Base-by-base conservation (phyloP, 495 filamentous ascomycete genomes). In the Daldinia concentrica region DNA sequence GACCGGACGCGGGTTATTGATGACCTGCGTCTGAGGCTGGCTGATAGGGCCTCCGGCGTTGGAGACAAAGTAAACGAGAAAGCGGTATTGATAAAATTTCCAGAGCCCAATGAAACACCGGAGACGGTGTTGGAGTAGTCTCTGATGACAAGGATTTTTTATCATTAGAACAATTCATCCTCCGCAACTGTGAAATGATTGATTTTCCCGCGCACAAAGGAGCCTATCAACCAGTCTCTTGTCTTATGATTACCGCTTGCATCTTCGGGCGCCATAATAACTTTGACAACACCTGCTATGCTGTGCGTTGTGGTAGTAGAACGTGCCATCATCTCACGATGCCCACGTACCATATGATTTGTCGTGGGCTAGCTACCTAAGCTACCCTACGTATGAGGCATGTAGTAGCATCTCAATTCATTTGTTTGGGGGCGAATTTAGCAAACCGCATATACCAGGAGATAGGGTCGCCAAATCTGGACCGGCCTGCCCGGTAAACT, bases 241-340 rank as follows among this genome's bases (percentile, higher is more conserved):
- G 19, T 72, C 69, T 66, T 27, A 41, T 57, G 63, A 66, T 72
- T 71, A 37, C 26, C 34, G 43, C 30, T 30, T 26, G 19, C 39
- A 45, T 54, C 22, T 48, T 54, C 22, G 26, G 59, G 64, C 55
- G 57, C 41, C 60, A 59, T 56, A 36, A 50, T 57, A 43, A 36
- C 45, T 41, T 41, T 66, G 39, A 51, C 26, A 63, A 54, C 43
- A 41, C 3, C 56, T 41, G 15, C 50, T 30, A 29, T 27, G 50
- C n/a, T 30, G 24, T 27, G 50, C 15, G 62, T 55, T 51, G 50
- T 65, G 17, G 65, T 52, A 39, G 27, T 52, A 29, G 58, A 71
- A 62, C 66, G 62, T 59, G 62, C 71, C 71, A 73, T 63, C 62
- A 61, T 73, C 71, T 73, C 54, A 52, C 64, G 71, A 73, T 69